Percentiles rank a stretch among this genome's conserved stretches.
These are phyloP conservation scores for Suillus lakei DNA, from an alignment of 768 basidiomycete genomes.

Conservation along the genomic window DNA sequence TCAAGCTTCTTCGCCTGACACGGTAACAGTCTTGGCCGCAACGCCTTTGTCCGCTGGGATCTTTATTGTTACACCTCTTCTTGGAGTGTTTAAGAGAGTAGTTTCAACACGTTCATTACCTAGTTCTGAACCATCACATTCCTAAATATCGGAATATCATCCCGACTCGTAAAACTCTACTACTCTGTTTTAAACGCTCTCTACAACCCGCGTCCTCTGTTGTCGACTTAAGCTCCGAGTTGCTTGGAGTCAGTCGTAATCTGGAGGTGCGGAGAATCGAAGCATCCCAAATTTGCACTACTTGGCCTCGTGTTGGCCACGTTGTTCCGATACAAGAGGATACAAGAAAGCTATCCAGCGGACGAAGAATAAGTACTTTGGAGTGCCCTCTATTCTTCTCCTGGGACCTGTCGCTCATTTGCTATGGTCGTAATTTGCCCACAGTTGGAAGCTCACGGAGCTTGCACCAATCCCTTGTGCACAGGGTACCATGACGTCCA, in stretches of 20 bases:
- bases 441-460: slow-evolving; percentile 38
- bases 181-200: background rate
- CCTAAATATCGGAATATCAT: background rate
- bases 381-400: background rate
- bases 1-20: background rate
- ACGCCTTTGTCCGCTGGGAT: background rate
- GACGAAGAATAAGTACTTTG: background rate
- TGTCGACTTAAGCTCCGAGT: background rate
- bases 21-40: background rate
- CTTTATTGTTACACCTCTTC: background rate
- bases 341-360: background rate
- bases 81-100: background rate
- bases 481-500: slow-evolving; percentile 39
- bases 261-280: background rate
- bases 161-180: background rate
- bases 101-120: background rate
- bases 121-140: background rate
- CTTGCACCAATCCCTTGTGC: slow-evolving; percentile 40
- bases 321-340: slow-evolving; percentile 4
- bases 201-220: background rate
- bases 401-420: background rate
- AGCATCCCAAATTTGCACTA: background rate
- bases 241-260: background rate
- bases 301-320: slow-evolving; percentile 2
- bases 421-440: slow-evolving; percentile 37